Percentiles rank a stretch among this genome's conserved stretches.
Evolutionary conservation across 495 filamentous ascomycete species (phyloP).

Genomic region (Cetradonia linearis): DNA sequence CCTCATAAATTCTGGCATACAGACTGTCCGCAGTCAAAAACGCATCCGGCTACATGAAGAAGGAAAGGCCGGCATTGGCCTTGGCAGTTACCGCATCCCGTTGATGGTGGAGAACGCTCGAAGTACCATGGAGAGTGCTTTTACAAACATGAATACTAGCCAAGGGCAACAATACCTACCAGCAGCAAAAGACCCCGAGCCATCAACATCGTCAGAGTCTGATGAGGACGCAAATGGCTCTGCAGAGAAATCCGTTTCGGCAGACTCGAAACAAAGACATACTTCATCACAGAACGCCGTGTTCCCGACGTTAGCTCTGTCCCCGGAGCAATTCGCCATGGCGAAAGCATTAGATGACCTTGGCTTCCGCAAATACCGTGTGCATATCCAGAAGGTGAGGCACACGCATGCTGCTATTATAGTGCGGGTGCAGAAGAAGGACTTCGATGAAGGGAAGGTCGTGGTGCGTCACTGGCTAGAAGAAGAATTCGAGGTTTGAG

Average conservation of each 20-base stretch:
- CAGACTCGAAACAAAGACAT: conserved; percentile 11
- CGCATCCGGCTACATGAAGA: conserved; percentile 67
- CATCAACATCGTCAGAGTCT: conserved; percentile 2
- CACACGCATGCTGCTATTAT: conserved; percentile 91
- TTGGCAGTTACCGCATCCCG: conserved; percentile 62
- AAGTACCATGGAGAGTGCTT: conserved; percentile 60
- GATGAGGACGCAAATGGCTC: background rate
- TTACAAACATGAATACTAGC: conserved; percentile 55
- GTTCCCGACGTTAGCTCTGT: conserved; percentile 64
- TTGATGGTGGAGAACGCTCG: conserved; percentile 58
- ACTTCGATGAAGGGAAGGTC: conserved; percentile 63
- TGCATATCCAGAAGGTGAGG: conserved; percentile 69
- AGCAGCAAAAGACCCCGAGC: conserved; percentile 28
- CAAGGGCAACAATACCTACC: conserved; percentile 54
- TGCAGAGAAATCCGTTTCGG: conserved; percentile 29
- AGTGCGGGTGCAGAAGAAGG: conserved; percentile 51
- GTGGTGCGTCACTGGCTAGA: conserved; percentile 77
- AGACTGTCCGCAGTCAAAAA: conserved; percentile 58
- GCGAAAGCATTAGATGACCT: conserved; percentile 65
- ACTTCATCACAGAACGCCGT: conserved; percentile 24
- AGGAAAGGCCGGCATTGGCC: conserved; percentile 53
- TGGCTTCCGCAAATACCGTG: conserved; percentile 70
- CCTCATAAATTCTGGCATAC: conserved; percentile 61
- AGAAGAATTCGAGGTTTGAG: conserved; percentile 59
- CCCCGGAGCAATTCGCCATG: conserved; percentile 71